Evolutionary conservation across 345 rosid species (phyloP), one percentile per base, ranked within the genome.

Genomic region (Iberis pinnata): DNA sequence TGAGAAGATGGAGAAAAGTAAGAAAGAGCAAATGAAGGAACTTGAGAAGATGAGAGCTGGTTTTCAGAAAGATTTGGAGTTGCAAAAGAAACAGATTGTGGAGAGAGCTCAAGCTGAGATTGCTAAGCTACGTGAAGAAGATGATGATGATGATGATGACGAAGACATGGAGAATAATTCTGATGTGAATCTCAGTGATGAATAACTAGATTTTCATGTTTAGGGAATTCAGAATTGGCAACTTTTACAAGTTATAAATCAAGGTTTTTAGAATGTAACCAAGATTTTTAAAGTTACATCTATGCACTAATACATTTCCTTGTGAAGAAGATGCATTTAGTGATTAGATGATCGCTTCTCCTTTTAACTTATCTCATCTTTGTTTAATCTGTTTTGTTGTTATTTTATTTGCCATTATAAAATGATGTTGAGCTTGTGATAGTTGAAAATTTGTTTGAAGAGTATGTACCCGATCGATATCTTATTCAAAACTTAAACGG

Each of bases 31-130:
- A 60, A 86, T 93, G 87, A 54, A 71, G 66, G 97, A 82, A 55
- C 63, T 93, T 52, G 97, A 93, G 81, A 86, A 79, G 78, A 82
- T 93, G 95, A 82, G 97, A 67, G 80, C 78, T 83, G 95, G 86
- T 60, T 84, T 93, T 62, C 89, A 80, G 39, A 78, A 70, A 69
- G 99, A 93, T 43, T 65, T 93, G 75, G 99, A 93, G 72, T 55
- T 76, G 78, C 96, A 88, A 67, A 86, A 80, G 79, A 77, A 74
- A 65, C 82, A 83, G 80, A 88, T 92, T 57, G 68, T 86, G 72
- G 95, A 88, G 58, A 83, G 82, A 67, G 88, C 83, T 16, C 84
- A 76, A 52, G 80, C 71, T 7, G 96, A 86, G 75, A 88, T 93
- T 53, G 92, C 78, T n/a, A 81, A 75, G 73, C 62, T 92, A 43